Conservation (phyloP, 768 basidiomycete species). For the Astraeus odoratus region DNA sequence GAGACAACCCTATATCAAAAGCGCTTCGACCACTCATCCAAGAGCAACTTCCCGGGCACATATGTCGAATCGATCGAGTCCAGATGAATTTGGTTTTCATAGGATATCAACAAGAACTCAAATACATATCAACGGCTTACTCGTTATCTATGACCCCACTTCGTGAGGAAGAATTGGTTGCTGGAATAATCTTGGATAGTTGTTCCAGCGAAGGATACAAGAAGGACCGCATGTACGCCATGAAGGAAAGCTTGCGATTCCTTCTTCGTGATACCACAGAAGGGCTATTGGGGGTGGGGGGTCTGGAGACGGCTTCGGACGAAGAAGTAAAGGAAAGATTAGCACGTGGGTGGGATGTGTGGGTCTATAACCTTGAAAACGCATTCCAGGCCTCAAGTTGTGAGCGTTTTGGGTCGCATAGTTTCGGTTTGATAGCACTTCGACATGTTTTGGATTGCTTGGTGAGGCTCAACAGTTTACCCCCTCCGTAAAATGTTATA, state of each 20-base stretch:
- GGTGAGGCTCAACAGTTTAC: conserved; percentile 32
- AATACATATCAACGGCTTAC: conserved; percentile 65
- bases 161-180: conserved; percentile 66
- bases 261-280: conserved; percentile 46
- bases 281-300: conserved; percentile 26
- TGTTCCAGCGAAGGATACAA: conserved; percentile 59
- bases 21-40: conserved; percentile 17
- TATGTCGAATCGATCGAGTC: not conserved
- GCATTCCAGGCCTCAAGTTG: conserved; percentile 16
- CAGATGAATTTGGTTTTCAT: conserved; percentile 34
- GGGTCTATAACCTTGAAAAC: conserved; percentile 46
- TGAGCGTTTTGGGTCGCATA: conserved; percentile 45
- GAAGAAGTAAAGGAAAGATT: conserved; percentile 37
- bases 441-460: conserved; percentile 53
- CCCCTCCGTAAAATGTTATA: too few relatives aligned
- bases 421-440: conserved; percentile 64
- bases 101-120: conserved; percentile 56
- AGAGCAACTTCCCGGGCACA: conserved; percentile 12
- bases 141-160: conserved; percentile 54
- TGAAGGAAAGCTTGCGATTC: conserved; percentile 49
- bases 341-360: conserved; percentile 55
- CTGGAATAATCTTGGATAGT: conserved; percentile 70
- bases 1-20: conserved; percentile 27
- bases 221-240: conserved; percentile 50
- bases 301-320: too few relatives aligned